Evolutionary conservation across 2,329 filamentous ascomycete species (phyloP).

Genomic region (Neonectria ditissima): DNA sequence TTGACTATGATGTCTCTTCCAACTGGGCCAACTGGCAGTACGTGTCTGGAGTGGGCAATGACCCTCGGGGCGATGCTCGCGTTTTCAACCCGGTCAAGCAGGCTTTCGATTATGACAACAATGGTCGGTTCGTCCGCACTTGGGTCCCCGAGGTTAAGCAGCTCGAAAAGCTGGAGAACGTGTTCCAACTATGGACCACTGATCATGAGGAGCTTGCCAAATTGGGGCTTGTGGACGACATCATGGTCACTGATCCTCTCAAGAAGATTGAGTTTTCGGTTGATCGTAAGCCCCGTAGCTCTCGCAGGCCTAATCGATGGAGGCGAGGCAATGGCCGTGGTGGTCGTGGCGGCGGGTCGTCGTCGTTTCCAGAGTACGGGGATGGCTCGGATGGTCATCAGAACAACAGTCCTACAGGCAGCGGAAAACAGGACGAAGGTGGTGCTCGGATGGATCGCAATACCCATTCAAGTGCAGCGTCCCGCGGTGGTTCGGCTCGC

Average conservation of each 20-base stretch:
- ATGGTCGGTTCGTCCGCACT: conserved; percentile 75
- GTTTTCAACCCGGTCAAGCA: conserved; percentile 88
- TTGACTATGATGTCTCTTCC: conserved; percentile 80
- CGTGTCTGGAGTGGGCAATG: conserved; percentile 82
- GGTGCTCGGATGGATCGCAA: conserved; percentile 11
- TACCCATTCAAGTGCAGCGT: conserved; percentile 2
- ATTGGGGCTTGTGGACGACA: conserved; percentile 66
- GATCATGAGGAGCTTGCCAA: conserved; percentile 67
- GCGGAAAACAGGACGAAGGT: conserved; percentile 26
- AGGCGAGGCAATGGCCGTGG: conserved; percentile 42
- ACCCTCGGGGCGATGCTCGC: conserved; percentile 77
- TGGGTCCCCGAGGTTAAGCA: conserved; percentile 77
- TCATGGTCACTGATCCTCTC: conserved; percentile 76
- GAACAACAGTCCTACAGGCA: conserved; percentile 20
- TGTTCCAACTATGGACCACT: conserved; percentile 79
- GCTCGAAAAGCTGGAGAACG: conserved; percentile 64
- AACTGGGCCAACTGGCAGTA: conserved; percentile 92
- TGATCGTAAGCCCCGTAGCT: conserved; percentile 58
- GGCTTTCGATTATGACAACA: conserved; percentile 79
- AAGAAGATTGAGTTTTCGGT: conserved; percentile 74
- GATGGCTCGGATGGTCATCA: conserved; percentile 9
- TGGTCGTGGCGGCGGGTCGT: conserved; percentile 26
- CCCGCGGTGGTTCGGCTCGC: conserved; percentile 17
- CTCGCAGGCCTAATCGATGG: conserved; percentile 42
- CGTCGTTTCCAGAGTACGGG: background rate